Base-by-base conservation (phyloP, 2,329 filamentous ascomycete species). In the Phialemonium atrogriseum region DNA sequence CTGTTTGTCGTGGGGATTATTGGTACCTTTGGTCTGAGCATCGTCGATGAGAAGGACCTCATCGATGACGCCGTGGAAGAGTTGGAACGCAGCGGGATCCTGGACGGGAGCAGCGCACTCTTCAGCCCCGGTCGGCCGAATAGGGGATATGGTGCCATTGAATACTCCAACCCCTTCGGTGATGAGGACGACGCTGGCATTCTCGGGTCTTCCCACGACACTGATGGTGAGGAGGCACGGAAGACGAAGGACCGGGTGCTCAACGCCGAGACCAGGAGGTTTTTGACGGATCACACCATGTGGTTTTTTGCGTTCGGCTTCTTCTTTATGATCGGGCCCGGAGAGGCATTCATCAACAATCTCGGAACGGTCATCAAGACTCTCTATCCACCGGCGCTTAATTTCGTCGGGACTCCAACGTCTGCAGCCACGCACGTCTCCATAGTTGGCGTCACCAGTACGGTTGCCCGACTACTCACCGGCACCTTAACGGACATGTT, bases 331-430 rank as follows among this genome's bases (percentile, higher is more conserved):
- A 84, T 88, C 33, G 91, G 91, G 0, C 89, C 91, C 0, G 89
- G 88, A n/a, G 91, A 98, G 59, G 84, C 89, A 9, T 98, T 95
- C 55, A 87, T 96, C 60, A 98, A 96, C 61, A 98, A 96, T 48
- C 66, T 98, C 8, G 91, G 91, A 21, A 95, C 88, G 15, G 80
- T 98, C 39, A 88, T 96, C 45, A 81, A 84, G 44, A 94, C 89
- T 0, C 66, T 95, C 4, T 84, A 84, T 26, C 72, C 71, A 10
- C 77, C 75, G 12, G 54, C 60, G 6, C 51, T 68, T 12, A 54
- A 62, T 27, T 53, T 58, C 29, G 44, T 52, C 4, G 51, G 60
- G 32, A 21, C 40, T 44, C 54, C 64, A 45, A 76, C 80, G 28
- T 73, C 83, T 30, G 70, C 83, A 23, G 77, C 87, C 35, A 95